Evolutionary conservation across 768 basidiomycete genomes (phyloP), one percentile per base, ranked within the genome.

Genomic region (Suillus variegatus): DNA sequence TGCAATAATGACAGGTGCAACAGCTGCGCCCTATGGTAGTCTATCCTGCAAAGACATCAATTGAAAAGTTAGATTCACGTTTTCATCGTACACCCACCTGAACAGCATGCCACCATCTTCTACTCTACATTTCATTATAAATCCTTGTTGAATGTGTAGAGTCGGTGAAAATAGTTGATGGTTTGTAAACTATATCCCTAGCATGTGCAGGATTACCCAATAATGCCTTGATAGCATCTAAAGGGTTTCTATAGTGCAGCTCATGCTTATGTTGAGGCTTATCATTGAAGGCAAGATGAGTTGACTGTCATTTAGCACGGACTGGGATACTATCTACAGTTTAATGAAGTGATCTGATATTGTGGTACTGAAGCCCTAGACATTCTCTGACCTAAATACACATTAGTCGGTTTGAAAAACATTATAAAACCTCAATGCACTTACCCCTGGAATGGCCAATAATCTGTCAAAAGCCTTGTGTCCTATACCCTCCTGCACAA

Each of bases 1-100:
- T 0, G 82, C 77, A 4, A 86, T 68, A 22, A 85, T 82, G 6
- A 86, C 57, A 0, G 83, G 83, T 0, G 79, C 69, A 5, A 82
- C 71, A 3, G 80, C 77, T 1, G 76, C 77, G 0, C 68, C 68
- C 0, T 36, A 22, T 3, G 56, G 63, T n/a, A 64, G n/a, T 40
- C 52, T 14, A 22, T 52, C 35, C 52, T 63, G 28, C 13, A n/a
- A 47, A 0, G 7, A n/a, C 16, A 56, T 46, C 8, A 56, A 25
- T n/a, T 58, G 35, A 58, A 38, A 14, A 13, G 25, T 51, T 51
- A n/a, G n/a, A n/a, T n/a, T n/a, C n/a, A 51, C 16, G 51, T 51
- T 35, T 16, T 20, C 38, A 69, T 67, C 14, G 58, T 67, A 41
- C 40, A 14, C 38, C 38, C 40, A 81, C 78, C 77, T 82, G 76